Conservation (phyloP, 2,329 filamentous ascomycete species). For the Colletotrichum filicis region DNA sequence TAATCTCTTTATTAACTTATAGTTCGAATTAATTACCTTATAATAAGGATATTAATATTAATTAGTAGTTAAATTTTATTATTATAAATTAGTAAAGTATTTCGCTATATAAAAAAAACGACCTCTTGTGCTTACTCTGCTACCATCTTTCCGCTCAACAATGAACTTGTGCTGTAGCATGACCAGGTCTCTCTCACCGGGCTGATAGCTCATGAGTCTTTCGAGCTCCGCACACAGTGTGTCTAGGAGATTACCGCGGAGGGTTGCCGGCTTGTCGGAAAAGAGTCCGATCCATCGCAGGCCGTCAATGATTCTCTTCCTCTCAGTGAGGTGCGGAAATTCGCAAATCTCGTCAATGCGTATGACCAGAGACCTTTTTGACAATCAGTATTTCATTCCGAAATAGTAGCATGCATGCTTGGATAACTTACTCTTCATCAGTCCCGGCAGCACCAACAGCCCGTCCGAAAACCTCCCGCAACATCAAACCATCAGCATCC, state of each 20-base stretch:
- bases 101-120: too few species aligned
- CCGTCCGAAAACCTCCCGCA: conserved; percentile 73
- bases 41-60: too few species aligned
- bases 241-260: conserved; percentile 74
- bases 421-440: conserved; percentile 66
- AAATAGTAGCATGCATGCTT: too few species aligned
- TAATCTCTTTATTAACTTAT: too few species aligned
- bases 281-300: conserved; percentile 71
- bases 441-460: conserved; percentile 78
- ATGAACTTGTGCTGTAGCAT: conserved; percentile 75
- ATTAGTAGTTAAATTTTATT: too few species aligned
- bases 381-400: not conserved
- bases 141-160: conserved; percentile 74
- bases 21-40: too few species aligned
- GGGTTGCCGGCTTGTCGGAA: conserved; percentile 65
- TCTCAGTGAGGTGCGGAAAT: conserved; percentile 70
- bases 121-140: conserved; percentile 40
- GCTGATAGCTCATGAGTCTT: conserved; percentile 77
- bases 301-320: conserved; percentile 70
- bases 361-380: too few species aligned
- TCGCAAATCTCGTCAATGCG: conserved; percentile 69
- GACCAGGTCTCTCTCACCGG: conserved; percentile 71
- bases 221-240: conserved; percentile 78
- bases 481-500: conserved; percentile 84
- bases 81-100: too few species aligned